Evolutionary conservation across 2,329 filamentous ascomycete genomes (phyloP).

Genomic region (Phoma sp.): DNA sequence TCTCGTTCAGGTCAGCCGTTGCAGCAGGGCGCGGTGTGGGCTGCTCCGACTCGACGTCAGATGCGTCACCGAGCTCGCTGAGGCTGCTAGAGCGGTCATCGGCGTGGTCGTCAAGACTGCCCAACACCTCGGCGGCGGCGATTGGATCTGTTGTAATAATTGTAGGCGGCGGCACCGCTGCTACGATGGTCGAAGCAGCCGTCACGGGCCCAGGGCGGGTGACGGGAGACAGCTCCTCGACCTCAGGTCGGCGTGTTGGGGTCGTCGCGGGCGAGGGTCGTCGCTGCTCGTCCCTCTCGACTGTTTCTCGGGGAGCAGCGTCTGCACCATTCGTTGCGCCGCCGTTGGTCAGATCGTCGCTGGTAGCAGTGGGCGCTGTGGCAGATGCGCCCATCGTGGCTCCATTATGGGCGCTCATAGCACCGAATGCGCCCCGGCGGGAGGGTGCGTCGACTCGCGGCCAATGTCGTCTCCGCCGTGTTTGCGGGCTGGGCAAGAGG

Average conservation of each 20-base stretch:
- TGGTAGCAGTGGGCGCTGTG: conserved; percentile 33
- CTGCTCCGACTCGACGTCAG: conserved; percentile 61
- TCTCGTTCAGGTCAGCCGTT: conserved; percentile 54
- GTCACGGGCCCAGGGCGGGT: conserved; percentile 19
- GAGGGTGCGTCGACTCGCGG: conserved; percentile 32
- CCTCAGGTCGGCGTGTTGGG: conserved; percentile 49
- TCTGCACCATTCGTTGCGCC: background rate
- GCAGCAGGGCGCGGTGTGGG: conserved; percentile 35
- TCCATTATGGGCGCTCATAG: conserved; percentile 37
- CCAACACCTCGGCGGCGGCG: conserved; percentile 17
- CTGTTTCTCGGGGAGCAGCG: background rate
- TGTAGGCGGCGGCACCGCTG: conserved; percentile 31
- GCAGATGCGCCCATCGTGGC: conserved; percentile 46
- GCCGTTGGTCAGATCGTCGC: conserved; percentile 15
- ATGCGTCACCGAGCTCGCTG: conserved; percentile 85
- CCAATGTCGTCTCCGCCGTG: conserved; percentile 25
- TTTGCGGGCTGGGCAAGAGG: conserved; percentile 12
- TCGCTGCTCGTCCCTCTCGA: conserved; percentile 7
- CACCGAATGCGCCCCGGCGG: conserved; percentile 44
- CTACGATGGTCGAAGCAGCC: conserved; percentile 31
- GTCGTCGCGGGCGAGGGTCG: conserved; percentile 48
- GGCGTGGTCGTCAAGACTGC: conserved; percentile 59
- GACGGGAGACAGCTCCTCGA: conserved; percentile 22
- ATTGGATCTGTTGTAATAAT: conserved; percentile 25
- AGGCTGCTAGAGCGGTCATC: conserved; percentile 77